phyloP scores from a whole-genome alignment of 345 rosid genomes.

The Syzygium jambos region DNA sequence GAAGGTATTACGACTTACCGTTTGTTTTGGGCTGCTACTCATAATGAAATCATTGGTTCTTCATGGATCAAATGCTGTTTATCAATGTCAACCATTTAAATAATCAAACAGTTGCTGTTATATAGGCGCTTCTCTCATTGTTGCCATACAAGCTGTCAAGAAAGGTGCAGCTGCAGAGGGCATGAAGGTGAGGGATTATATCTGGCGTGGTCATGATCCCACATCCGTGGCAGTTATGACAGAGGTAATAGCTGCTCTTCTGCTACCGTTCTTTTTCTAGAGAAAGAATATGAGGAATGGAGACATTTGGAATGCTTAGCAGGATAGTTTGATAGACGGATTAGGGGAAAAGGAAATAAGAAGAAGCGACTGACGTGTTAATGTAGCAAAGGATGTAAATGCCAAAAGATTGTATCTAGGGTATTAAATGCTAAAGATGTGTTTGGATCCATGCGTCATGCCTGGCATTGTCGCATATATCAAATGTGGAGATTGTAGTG shows the following conservation, averaged over 20 bases:
- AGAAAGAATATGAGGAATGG: background rate
- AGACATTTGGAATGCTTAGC: background rate
- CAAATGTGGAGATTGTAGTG: background rate
- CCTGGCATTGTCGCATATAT: background rate
- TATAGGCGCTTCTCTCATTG: conserved; percentile 89
- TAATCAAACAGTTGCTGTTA: background rate
- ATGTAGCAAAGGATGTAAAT: background rate
- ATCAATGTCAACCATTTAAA: background rate
- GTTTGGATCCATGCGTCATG: background rate
- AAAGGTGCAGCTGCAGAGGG: conserved; percentile 97
- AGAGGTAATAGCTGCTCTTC: conserved; percentile 41
- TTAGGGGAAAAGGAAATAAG: background rate
- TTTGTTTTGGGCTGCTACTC: background rate
- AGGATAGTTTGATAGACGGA: background rate
- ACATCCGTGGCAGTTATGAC: conserved; percentile 99
- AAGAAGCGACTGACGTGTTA: background rate
- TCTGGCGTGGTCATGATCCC: conserved; percentile 99
- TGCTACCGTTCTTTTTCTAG: background rate
- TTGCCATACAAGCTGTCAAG: conserved; percentile 94
- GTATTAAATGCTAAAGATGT: background rate
- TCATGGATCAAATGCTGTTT: background rate
- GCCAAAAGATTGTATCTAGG: background rate
- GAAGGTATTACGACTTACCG: conserved; percentile 46
- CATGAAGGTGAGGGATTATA: conserved; percentile 75
- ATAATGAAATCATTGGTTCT: background rate